These are phyloP conservation scores for Pseudofabraea citricarpa DNA, from an alignment of 2,329 filamentous ascomycete genomes.

Conservation along the genomic window DNA sequence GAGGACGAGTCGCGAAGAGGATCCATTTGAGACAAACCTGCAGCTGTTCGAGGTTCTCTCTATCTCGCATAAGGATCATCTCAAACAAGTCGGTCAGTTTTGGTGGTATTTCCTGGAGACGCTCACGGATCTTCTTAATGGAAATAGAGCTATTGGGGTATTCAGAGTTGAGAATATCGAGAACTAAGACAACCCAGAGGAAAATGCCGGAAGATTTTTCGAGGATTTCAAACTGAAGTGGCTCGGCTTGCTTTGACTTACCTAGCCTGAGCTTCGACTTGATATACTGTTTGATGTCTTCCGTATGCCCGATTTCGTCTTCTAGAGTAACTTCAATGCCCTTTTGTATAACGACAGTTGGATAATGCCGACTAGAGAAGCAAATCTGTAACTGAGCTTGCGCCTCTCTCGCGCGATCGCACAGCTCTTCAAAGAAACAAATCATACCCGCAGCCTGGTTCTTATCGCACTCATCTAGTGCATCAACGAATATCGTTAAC, in stretches of 20 bases:
- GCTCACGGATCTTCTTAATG: constrained; percentile 29
- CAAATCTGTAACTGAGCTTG: constrained; percentile 12
- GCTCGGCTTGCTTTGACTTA: constrained; percentile 6
- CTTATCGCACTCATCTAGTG: constrained; percentile 31
- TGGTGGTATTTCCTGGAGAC: constrained; percentile 43
- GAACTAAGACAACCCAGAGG: constrained; percentile 17
- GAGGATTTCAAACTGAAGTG: constrained; percentile 16
- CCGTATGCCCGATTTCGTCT: constrained; percentile 16
- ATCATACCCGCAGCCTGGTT: constrained; percentile 27
- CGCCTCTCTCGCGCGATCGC: constrained; percentile 7
- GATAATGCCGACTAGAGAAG: constrained; percentile 26
- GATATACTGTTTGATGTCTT: constrained; percentile 19
- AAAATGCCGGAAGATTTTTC: constrained; percentile 18
- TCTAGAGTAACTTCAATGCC: constrained; percentile 16
- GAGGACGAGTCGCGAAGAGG: constrained; percentile 36
- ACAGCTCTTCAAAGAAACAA: constrained; percentile 22
- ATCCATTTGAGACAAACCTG: constrained; percentile 48
- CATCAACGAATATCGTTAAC: constrained; percentile 31
- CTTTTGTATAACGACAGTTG: constrained; percentile 15
- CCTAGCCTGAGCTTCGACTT: constrained; percentile 13
- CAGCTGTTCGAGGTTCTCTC: constrained; percentile 33
- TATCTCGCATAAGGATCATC: constrained; percentile 32
- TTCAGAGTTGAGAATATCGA: constrained; percentile 38
- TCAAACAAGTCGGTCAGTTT: constrained; percentile 1
- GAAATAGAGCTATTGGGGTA: constrained; percentile 24